phyloP scores from a whole-genome alignment of 495 filamentous ascomycete species.

The Saxophila tyrrhenica region DNA sequence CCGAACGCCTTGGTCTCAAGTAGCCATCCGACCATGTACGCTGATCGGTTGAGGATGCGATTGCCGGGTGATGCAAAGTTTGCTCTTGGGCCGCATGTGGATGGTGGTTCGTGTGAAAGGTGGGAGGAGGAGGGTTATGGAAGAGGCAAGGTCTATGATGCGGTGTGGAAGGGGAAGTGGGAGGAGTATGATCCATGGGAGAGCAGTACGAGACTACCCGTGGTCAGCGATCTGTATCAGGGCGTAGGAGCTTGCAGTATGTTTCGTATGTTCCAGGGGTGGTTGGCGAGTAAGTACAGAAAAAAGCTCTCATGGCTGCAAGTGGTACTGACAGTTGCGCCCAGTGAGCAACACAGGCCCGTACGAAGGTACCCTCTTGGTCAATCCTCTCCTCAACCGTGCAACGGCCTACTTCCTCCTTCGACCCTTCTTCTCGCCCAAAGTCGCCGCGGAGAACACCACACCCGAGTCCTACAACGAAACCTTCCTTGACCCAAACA shows the following conservation, averaged over 20 bases:
- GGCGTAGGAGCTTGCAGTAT: slow-evolving; percentile 73
- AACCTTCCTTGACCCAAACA: slow-evolving; percentile 41
- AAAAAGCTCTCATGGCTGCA: too few relatives aligned
- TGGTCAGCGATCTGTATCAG: slow-evolving; percentile 65
- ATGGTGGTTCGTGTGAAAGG: slow-evolving; percentile 73
- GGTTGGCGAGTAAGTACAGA: slow-evolving; percentile 51
- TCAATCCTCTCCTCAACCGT: slow-evolving; percentile 66
- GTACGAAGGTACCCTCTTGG: slow-evolving; percentile 66
- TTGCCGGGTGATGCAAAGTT: slow-evolving; percentile 66
- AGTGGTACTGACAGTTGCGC: neutral
- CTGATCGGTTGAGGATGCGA: slow-evolving; percentile 71
- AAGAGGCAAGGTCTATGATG: slow-evolving; percentile 53
- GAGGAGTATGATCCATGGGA: slow-evolving; percentile 77
- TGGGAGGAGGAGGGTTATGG: slow-evolving; percentile 79
- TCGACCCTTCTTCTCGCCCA: slow-evolving; percentile 68
- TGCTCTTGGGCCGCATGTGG: slow-evolving; percentile 74
- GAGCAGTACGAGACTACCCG: slow-evolving; percentile 52
- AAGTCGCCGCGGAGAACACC: slow-evolving; percentile 21
- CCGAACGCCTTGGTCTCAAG: slow-evolving; percentile 47
- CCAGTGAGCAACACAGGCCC: slow-evolving; percentile 39
- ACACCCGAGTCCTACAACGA: slow-evolving; percentile 19
- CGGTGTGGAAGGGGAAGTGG: slow-evolving; percentile 66
- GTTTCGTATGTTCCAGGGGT: slow-evolving; percentile 82
- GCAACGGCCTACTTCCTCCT: slow-evolving; percentile 71
- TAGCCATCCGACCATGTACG: slow-evolving; percentile 57